Percentiles rank a stretch among this genome's conserved stretches.
phyloP scores from a whole-genome alignment of 805 yeast genomes.

The Ogataea philodendri region DNA sequence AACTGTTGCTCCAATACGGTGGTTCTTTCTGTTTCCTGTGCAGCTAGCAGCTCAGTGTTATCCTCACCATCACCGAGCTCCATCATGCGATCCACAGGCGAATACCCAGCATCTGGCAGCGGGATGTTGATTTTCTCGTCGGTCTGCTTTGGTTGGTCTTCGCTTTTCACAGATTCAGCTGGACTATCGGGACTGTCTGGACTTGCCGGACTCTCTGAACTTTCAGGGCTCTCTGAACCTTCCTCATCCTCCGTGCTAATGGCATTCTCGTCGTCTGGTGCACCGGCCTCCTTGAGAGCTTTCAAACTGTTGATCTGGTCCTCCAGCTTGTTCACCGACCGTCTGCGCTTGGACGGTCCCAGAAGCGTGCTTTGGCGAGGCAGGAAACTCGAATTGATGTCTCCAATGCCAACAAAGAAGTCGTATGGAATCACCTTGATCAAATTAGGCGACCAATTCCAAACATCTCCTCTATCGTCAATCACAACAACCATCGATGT shows the following conservation, averaged over 20 bases:
- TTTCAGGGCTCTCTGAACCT: conserved; percentile 4
- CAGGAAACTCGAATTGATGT: conserved; percentile 86
- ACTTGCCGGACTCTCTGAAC: too few relatives aligned
- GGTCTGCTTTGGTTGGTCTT: too few relatives aligned
- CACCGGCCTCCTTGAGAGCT: conserved; percentile 12
- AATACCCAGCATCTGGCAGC: conserved; percentile 29
- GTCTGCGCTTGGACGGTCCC: conserved; percentile 64
- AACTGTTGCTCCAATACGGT: conserved; percentile 77
- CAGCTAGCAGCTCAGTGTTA: conserved; percentile 46
- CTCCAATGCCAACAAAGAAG: conserved; percentile 96
- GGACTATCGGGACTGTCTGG: too few relatives aligned
- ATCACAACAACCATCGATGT: conserved; percentile 95
- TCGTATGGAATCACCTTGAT: conserved; percentile 93
- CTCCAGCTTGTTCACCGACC: conserved; percentile 55
- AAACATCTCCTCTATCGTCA: conserved; percentile 97
- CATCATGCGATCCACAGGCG: conserved; percentile 50
- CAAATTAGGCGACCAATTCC: conserved; percentile 95
- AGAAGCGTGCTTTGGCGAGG: conserved; percentile 66
- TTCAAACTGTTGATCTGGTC: conserved; percentile 36
- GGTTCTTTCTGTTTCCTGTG: conserved; percentile 61
- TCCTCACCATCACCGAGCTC: conserved; percentile 52
- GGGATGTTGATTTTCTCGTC: conserved; percentile 17
- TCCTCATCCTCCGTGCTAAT: conserved; percentile 19
- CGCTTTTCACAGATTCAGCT: conserved; percentile 22
- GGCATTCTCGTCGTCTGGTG: conserved; percentile 13